A percentile compares a stretch with the other conserved stretches of the same genome.
Conservation (phyloP, 129 eudicot species). For the Gnaphalium uliginosum region DNA sequence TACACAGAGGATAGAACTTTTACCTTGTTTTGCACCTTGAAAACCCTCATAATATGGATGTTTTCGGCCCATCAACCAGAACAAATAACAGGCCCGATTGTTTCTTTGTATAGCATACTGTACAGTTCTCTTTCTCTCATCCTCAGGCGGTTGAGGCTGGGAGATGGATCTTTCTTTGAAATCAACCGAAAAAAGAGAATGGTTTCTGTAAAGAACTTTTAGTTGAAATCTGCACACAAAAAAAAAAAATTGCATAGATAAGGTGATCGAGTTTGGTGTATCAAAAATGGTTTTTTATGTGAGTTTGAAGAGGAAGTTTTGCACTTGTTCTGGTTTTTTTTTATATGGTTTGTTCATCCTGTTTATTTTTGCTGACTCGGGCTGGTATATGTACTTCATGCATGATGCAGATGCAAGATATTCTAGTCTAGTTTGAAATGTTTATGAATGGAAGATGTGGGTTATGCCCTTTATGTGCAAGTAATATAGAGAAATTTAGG, state of each 20-base stretch:
- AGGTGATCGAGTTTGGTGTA: constrained; percentile 28
- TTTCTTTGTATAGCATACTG: constrained; percentile 44
- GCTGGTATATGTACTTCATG: neutral
- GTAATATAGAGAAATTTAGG: too few relatives aligned
- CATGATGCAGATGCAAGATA: neutral
- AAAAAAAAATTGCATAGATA: constrained; percentile 34
- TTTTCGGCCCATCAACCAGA: neutral
- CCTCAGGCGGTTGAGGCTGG: neutral
- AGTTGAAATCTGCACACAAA: constrained; percentile 1
- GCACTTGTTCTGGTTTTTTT: neutral
- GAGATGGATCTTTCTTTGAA: constrained; percentile 32
- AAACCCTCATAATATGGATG: constrained; percentile 19
- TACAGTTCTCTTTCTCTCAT: constrained; percentile 32
- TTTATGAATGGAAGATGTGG: neutral
- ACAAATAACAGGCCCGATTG: constrained; percentile 23
- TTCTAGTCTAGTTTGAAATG: neutral
- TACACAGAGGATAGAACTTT: neutral
- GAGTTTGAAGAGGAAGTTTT: neutral
- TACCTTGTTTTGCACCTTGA: neutral
- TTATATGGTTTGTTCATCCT: neutral
- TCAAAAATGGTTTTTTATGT: neutral
- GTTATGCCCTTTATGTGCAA: neutral
- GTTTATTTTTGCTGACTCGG: neutral
- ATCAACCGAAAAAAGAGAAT: constrained; percentile 16
- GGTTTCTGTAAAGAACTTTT: constrained; percentile 39